Evolutionary conservation across 1,139 yeast genomes (phyloP).

Genomic region (Sugiyamaella paludigena): DNA sequence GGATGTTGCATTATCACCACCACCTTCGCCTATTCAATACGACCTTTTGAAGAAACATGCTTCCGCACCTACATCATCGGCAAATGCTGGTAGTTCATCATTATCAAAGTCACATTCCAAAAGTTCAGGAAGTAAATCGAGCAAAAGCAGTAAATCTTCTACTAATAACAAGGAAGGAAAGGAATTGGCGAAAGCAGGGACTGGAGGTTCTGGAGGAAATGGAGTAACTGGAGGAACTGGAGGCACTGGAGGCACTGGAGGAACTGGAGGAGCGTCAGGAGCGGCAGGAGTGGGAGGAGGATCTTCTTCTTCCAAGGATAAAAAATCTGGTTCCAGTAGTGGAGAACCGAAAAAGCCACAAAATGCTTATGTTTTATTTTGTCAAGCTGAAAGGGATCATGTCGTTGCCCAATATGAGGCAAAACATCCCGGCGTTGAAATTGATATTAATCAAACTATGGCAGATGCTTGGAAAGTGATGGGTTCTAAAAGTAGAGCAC

Average conservation of each 20-base stretch:
- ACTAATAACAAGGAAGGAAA: not conserved
- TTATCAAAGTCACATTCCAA: too few species aligned
- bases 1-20: constrained; percentile 36
- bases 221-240: too few species aligned
- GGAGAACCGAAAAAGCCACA: constrained; percentile 86
- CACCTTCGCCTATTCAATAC: constrained; percentile 29
- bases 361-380: constrained; percentile 81
- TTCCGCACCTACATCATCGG: not conserved
- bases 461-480: constrained; percentile 86
- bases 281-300: constrained; percentile 18
- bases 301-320: not conserved
- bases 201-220: too few species aligned
- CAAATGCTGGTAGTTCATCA: too few species aligned
- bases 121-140: not conserved
- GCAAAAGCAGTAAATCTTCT: not conserved
- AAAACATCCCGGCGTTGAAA: constrained; percentile 48
- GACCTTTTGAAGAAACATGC: constrained; percentile 15
- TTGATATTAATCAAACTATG: constrained; percentile 70
- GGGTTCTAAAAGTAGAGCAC: constrained; percentile 66
- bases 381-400: constrained; percentile 80
- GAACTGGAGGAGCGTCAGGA: too few species aligned
- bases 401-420: constrained; percentile 55
- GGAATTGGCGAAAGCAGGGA: not conserved
- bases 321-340: constrained; percentile 55
- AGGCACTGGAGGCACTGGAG: not conserved